phyloP scores from a whole-genome alignment of 1,284 basidiomycete species.

The Boletellus deceptivus region DNA sequence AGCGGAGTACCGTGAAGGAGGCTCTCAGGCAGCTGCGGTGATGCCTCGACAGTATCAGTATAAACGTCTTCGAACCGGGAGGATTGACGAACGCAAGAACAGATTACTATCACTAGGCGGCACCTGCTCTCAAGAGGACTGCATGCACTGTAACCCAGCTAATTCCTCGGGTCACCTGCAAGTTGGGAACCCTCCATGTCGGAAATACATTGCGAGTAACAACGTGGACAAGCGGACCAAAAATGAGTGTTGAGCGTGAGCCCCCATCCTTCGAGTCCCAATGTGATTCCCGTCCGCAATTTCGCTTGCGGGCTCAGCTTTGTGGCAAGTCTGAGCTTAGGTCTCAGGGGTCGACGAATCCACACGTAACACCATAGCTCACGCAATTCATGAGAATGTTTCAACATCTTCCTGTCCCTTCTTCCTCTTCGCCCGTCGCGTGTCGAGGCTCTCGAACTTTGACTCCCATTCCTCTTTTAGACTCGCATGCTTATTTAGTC shows the following conservation, averaged over 20 bases:
- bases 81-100: background rate
- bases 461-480: constrained; percentile 29
- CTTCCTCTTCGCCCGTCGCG: constrained; percentile 14
- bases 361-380: background rate
- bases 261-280: no score
- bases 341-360: background rate
- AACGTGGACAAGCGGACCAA: no score
- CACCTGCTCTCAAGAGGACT: background rate
- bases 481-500: constrained; percentile 17
- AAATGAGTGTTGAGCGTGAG: background rate
- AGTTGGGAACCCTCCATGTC: no score
- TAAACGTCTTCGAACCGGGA: background rate
- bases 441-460: constrained; percentile 27
- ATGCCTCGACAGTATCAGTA: background rate
- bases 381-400: constrained; percentile 27
- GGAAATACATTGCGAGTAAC: no score
- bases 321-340: background rate
- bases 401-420: constrained; percentile 24
- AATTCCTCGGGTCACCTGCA: background rate
- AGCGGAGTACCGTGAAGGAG: constrained; percentile 71
- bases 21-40: constrained; percentile 42
- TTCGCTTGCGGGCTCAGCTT: background rate
- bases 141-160: background rate
- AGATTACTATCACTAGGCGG: background rate
- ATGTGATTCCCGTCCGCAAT: no score